Evolutionary conservation across 2,329 filamentous ascomycete genomes (phyloP), one percentile per base, ranked within the genome.

Genomic region (Fusarium euwallaceae): DNA sequence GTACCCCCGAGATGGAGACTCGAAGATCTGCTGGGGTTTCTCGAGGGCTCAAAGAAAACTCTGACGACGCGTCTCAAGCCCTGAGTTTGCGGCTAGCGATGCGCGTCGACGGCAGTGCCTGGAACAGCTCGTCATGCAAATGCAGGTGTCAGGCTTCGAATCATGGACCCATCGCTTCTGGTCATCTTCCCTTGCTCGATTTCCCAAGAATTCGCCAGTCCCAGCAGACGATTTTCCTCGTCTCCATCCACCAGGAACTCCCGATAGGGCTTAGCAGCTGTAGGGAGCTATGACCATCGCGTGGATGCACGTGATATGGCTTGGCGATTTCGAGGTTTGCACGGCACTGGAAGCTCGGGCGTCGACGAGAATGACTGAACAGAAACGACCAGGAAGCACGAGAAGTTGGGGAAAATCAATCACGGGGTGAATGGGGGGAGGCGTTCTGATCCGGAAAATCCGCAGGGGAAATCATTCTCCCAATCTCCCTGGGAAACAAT

Each of bases 271-370:
- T 79, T 81, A 79, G 76, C 51, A 68, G 27, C 34, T 51, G 58
- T 58, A 61, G 22, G 68, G 70, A 79, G 79, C 80, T 80, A 80
- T 80, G 80, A 75, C 78, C 80, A 80, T 63, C 58, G 32, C 36
- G 34, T 27, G 34, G 20, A 61, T 71, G 56, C 68, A 74, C 78
- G 78, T 80, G 80, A 74, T 73, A 73, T 74, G 60, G 37, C 64
- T 75, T 72, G 64, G 67, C 72, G 62, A 55, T 67, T 63, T 69
- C 17, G 55, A 70, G 55, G 16, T 6, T 29, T 59, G 55, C 10
- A n/a, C 4, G 48, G 45, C 29, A 39, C 53, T 34, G 43, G 43
- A 34, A 61, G 45, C 53, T 63, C 16, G 39, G 39, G 29, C 61
- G 34, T 17, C 29, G 36, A 39, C 12, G 39, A 41, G 43, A 63